Base-by-base conservation (phyloP, 495 filamentous ascomycete genomes). In the Aspergillus nanangensis region DNA sequence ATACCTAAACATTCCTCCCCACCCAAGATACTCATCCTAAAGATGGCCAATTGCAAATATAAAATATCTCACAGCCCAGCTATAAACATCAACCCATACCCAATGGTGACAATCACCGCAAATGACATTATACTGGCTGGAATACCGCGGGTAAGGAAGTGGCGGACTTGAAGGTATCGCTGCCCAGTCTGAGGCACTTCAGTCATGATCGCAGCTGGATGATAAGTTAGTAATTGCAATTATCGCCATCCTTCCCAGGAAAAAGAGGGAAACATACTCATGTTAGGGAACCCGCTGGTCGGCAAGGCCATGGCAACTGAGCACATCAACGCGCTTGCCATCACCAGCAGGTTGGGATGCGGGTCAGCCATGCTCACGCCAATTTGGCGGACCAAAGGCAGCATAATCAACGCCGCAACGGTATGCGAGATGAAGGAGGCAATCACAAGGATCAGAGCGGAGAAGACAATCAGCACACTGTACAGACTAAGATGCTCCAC, bases 361-460 rank as follows among this genome's bases (percentile, higher is more conserved):
- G 91, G 90, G 51, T 95, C 76, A 23, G 80, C 77, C 86, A 99
- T 91, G 39, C 73, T 74, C 41, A 82, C 76, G 8, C 93, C 93
- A 13, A 99, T 88, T 41, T 88, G 76, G 43, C 82, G 79, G 14
- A 97, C 92, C 19, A 99, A 78, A 13, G 93, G 93, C 32, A 99
- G 70, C 48, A 99, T 86, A 51, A 99, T 99, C 38, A 99, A 70
- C 8, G 93, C 93, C 0, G 94, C 91, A 11, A 99, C 93, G 3
- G 93, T 99, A 55, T 99, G 93, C 44, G 85, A 91, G 70, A 99
- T 99, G 62, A 99, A 99, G 2, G 92, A 96, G 9, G 94, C 94
- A 38, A 99, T 86, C 22, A 97, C 88, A 5, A 96, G 69, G 42
- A 95, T 95, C 68, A 99, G 62, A 27, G 69, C 73, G 24, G 84